Conservation (phyloP, 1,139 yeast species). For the Suhomyces bolitotheri region DNA sequence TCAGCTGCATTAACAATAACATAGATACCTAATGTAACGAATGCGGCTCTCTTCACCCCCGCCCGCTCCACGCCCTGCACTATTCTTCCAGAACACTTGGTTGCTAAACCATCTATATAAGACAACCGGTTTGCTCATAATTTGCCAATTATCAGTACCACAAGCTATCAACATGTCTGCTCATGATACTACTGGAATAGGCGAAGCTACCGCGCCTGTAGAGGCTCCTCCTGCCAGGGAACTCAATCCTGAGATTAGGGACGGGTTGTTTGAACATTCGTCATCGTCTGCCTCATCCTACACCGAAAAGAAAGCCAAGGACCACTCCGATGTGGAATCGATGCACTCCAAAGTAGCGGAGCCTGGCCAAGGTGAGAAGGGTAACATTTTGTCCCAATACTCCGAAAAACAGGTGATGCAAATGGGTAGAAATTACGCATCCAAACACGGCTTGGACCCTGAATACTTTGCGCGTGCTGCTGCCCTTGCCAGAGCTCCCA, state of each 20-base stretch:
- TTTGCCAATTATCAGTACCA: not conserved
- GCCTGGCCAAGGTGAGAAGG: constrained; percentile 31
- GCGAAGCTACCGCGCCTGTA: constrained; percentile 8
- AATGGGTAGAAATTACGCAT: constrained; percentile 72
- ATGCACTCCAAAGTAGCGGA: constrained; percentile 25
- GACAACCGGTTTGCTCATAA: not conserved
- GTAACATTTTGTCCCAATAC: constrained; percentile 64
- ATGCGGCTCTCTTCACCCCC: no score
- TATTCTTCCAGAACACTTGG: not conserved
- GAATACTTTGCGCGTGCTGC: constrained; percentile 75
- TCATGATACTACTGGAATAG: constrained; percentile 3
- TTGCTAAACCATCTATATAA: constrained; percentile 1
- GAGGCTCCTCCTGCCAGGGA: constrained; percentile 7
- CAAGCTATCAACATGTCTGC: constrained; percentile 3
- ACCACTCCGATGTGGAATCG: constrained; percentile 28
- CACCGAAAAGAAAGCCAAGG: constrained; percentile 20
- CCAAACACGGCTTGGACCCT: constrained; percentile 58
- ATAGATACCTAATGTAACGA: no score
- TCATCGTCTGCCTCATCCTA: constrained; percentile 24
- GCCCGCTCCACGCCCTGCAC: no score
- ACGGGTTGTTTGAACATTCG: constrained; percentile 24
- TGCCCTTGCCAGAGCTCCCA: constrained; percentile 69
- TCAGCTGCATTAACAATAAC: no score
- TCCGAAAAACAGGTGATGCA: constrained; percentile 64
- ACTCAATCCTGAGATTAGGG: constrained; percentile 6